These are phyloP conservation scores for Acanthochlamys bracteata DNA, from an alignment of 106 monocot species.

Conservation along the genomic window DNA sequence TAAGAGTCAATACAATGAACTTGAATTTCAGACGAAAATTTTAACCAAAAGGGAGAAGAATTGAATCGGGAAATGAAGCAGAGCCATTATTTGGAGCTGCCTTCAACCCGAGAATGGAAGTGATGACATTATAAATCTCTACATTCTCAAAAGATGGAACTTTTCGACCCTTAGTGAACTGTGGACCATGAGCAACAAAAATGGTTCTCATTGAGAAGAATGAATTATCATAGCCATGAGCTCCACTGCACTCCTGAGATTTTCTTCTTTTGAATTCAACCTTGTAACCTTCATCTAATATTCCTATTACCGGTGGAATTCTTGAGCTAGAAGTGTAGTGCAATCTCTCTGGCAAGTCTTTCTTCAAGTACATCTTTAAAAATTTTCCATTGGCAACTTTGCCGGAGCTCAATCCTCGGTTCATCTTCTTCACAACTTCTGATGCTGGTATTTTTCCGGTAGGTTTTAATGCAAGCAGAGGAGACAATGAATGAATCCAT, in stretches of 20 bases:
- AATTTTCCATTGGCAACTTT: constrained; percentile 31
- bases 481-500: constrained; percentile 29
- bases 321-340: constrained; percentile 39
- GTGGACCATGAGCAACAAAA: constrained; percentile 49
- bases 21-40: neutral
- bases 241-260: constrained; percentile 33
- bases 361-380: constrained; percentile 39
- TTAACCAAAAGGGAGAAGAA: constrained; percentile 24
- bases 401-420: constrained; percentile 35
- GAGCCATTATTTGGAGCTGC: constrained; percentile 59
- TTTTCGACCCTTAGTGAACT: constrained; percentile 34
- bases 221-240: constrained; percentile 49
- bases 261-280: constrained; percentile 16
- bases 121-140: constrained; percentile 49
- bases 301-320: constrained; percentile 39
- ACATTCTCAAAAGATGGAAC: constrained; percentile 46
- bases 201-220: constrained; percentile 57
- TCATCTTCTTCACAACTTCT: constrained; percentile 41
- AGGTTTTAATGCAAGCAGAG: constrained; percentile 31
- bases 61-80: constrained; percentile 24
- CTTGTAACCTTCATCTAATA: constrained; percentile 54
- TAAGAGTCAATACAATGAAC: neutral
- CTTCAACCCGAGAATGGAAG: constrained; percentile 29
- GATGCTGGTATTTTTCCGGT: constrained; percentile 10
- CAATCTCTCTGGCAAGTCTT: constrained; percentile 45